A percentile compares a stretch with the other conserved stretches of the same genome.
These are phyloP conservation scores for Sugiyamaella novakii DNA, from an alignment of 1,139 yeast genomes.

Conservation along the genomic window DNA sequence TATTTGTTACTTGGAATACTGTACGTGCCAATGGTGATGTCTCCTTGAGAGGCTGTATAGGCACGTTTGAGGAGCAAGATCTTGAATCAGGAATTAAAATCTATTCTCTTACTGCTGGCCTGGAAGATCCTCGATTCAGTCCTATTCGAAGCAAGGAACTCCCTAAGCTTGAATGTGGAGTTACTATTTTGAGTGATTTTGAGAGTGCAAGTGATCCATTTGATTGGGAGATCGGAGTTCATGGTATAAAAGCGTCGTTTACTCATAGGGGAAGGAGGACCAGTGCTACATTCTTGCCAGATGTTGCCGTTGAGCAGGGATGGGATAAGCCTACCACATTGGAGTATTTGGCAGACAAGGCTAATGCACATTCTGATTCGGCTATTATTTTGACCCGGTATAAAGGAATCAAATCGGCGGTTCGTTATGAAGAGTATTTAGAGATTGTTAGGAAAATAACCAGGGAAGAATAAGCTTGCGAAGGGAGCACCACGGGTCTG, in stretches of 20 bases:
- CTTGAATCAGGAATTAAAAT: conserved; percentile 60
- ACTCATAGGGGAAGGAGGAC: conserved; percentile 41
- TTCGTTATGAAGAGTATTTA: conserved; percentile 37
- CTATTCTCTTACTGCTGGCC: conserved; percentile 69
- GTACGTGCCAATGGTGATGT: conserved; percentile 43
- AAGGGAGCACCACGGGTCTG: too few species aligned
- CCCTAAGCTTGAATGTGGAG: conserved; percentile 51
- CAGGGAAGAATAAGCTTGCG: not conserved
- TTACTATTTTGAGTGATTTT: conserved; percentile 68
- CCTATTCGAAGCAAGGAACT: conserved; percentile 66
- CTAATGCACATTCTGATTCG: conserved; percentile 48
- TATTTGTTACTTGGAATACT: conserved; percentile 88
- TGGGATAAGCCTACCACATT: conserved; percentile 80
- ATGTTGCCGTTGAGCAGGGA: conserved; percentile 84
- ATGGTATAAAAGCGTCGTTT: conserved; percentile 72
- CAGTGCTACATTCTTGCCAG: conserved; percentile 84
- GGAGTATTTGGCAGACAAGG: conserved; percentile 68
- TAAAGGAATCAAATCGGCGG: conserved; percentile 39
- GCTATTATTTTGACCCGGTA: conserved; percentile 40
- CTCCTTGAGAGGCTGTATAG: conserved; percentile 88
- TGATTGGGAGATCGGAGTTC: conserved; percentile 81
- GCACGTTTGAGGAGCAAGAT: conserved; percentile 62
- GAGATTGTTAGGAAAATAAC: conserved; percentile 12
- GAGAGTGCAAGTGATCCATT: conserved; percentile 51
- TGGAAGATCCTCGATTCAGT: conserved; percentile 74